These are phyloP conservation scores for Neurospora sp. DNA, from an alignment of 495 filamentous ascomycete species.

Conservation along the genomic window DNA sequence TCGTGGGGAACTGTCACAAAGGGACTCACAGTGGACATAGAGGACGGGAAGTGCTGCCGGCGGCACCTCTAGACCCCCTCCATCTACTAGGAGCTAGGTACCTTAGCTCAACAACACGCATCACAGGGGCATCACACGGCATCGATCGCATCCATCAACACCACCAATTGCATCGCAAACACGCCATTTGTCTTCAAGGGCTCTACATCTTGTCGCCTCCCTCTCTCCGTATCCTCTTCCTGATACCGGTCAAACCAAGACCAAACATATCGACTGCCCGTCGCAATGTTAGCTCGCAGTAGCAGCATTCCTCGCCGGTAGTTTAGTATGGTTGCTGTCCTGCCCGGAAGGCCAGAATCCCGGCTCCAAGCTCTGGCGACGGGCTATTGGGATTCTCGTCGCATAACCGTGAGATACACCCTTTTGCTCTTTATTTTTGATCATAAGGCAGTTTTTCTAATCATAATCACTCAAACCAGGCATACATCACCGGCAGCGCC, in stretches of 20 bases:
- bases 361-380: conserved; percentile 84
- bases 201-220: neutral
- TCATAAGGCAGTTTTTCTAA: neutral
- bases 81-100: neutral
- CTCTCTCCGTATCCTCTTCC: neutral
- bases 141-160: neutral
- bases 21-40: neutral
- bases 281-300: neutral
- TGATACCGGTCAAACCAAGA: neutral
- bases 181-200: neutral
- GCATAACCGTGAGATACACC: conserved; percentile 56
- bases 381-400: conserved; percentile 69
- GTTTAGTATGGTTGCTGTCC: conserved; percentile 56
- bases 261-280: neutral
- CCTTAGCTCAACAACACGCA: neutral
- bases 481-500: conserved; percentile 82
- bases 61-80: neutral
- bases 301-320: neutral
- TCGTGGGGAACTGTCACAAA: neutral
- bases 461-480: conserved; percentile 35
- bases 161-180: neutral
- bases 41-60: neutral
- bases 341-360: conserved; percentile 83
- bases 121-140: neutral
- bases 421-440: neutral